These are phyloP conservation scores for Dactylellina drechsleri DNA, from an alignment of 2,329 filamentous ascomycete genomes.

Conservation along the genomic window DNA sequence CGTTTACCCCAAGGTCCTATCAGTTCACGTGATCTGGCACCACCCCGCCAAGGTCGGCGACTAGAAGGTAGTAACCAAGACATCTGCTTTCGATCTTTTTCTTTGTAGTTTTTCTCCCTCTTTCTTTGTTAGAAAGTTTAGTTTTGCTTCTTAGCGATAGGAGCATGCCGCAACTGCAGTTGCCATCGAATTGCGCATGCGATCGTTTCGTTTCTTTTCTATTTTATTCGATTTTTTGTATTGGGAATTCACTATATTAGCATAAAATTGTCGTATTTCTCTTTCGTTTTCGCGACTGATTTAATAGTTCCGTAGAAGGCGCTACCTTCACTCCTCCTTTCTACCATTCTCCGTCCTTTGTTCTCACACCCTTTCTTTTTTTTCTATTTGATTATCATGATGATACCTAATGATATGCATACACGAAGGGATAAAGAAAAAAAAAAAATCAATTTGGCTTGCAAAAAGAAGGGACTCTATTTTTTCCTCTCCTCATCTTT, in stretches of 20 bases:
- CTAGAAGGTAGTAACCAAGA: too few relatives aligned
- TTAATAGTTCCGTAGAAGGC: conserved; percentile 7
- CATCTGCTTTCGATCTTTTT: neutral
- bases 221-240: neutral
- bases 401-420: conserved; percentile 55
- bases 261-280: neutral
- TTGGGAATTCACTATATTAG: conserved; percentile 26
- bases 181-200: too few relatives aligned
- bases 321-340: conserved; percentile 17
- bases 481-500: neutral
- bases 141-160: too few relatives aligned
- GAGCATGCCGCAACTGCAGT: too few relatives aligned
- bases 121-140: neutral
- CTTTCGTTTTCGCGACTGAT: conserved; percentile 1
- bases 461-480: conserved; percentile 34
- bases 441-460: conserved; percentile 53
- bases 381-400: conserved; percentile 12
- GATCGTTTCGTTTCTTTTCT: too few relatives aligned
- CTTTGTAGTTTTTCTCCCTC: neutral
- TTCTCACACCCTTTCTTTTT: conserved; percentile 11
- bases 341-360: conserved; percentile 5
- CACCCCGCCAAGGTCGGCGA: too few relatives aligned
- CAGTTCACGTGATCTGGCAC: too few relatives aligned
- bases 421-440: conserved; percentile 53
- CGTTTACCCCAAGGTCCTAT: too few relatives aligned